Conservation (phyloP, 176 grass and related monocot species). For the Canna indica region DNA sequence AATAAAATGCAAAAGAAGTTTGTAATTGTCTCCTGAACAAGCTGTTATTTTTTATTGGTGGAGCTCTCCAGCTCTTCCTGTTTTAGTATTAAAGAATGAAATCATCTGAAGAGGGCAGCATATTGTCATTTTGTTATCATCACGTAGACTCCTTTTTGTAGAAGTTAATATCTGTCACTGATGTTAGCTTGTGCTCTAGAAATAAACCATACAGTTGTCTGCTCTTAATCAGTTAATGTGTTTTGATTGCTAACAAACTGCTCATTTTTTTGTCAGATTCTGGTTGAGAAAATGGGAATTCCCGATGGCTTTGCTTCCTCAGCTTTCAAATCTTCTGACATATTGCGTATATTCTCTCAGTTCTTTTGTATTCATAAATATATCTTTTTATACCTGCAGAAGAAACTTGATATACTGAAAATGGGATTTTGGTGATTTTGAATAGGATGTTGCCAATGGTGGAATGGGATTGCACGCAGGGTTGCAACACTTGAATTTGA, state of each 20-base stretch:
- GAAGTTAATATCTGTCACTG: no score
- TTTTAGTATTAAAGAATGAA: no score
- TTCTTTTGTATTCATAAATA: neutral
- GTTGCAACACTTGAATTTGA: constrained; percentile 35
- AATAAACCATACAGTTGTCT: no score
- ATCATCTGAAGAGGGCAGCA: no score
- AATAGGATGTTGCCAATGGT: constrained; percentile 26
- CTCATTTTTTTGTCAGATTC: constrained; percentile 11
- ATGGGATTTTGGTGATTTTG: neutral
- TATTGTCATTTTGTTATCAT: no score
- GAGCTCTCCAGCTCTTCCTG: no score
- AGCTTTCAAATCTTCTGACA: constrained; percentile 7
- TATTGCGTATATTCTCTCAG: constrained; percentile 10
- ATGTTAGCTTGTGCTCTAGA: no score
- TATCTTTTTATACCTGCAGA: neutral
- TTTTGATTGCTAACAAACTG: no score
- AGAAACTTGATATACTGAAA: neutral
- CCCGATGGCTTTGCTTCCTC: neutral
- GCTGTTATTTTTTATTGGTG: no score
- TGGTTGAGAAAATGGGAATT: constrained; percentile 38
- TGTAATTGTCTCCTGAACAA: no score
- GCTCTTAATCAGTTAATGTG: no score
- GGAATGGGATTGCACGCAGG: constrained; percentile 17
- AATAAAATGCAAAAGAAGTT: neutral
- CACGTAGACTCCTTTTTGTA: no score